Evolutionary conservation across 139 green algal genomes (phyloP).

Genomic region (Ettlia oleoabundans): DNA sequence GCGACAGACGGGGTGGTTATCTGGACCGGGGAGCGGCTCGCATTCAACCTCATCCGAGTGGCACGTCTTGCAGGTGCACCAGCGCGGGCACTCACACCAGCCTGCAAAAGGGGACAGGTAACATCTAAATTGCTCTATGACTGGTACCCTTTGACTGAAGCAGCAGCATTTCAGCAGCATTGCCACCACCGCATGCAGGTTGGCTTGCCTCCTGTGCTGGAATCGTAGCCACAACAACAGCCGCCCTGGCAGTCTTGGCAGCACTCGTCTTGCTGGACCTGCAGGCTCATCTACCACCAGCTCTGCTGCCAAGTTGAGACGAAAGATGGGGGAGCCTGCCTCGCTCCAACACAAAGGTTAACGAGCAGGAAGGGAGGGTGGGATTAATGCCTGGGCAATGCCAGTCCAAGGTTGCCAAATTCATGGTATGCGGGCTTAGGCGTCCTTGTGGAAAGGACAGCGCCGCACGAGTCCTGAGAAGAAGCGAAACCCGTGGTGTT

Average conservation of each 20-base stretch:
- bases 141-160: too few species aligned
- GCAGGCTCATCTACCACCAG: slow-evolving; percentile 13
- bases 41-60: background rate
- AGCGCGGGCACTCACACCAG: slow-evolving; percentile 8
- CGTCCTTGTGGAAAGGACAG: too few species aligned
- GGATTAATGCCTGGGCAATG: too few species aligned
- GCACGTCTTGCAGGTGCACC: slow-evolving; percentile 15
- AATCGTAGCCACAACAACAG: slow-evolving; percentile 20
- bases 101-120: background rate
- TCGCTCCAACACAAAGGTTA: background rate
- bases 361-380: too few species aligned
- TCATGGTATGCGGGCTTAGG: too few species aligned
- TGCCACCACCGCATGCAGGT: background rate
- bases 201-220: background rate
- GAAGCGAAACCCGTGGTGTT: too few species aligned
- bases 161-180: too few species aligned
- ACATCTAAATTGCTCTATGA: background rate
- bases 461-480: too few species aligned
- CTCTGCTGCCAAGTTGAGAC: background rate
- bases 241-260: background rate
- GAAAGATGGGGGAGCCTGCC: background rate
- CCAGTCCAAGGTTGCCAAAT: background rate
- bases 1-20: background rate
- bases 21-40: background rate
- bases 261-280: slow-evolving; percentile 33